These are phyloP conservation scores for Podospora fimiseda DNA, from an alignment of 495 filamentous ascomycete genomes.

Conservation along the genomic window DNA sequence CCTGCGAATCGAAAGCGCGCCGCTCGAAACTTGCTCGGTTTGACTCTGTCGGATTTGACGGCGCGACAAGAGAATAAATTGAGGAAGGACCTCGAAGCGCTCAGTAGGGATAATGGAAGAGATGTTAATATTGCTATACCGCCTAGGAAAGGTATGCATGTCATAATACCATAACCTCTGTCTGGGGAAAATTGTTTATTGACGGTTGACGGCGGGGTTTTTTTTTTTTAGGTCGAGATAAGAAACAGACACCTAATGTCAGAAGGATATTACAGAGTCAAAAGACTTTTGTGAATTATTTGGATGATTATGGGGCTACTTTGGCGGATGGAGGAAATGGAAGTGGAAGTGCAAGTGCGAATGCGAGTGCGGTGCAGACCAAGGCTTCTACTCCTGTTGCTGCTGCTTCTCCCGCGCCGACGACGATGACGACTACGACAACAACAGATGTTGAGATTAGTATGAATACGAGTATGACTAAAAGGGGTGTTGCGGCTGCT, in stretches of 20 bases:
- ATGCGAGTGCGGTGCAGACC: constrained; percentile 9
- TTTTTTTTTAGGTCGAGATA: too few relatives aligned
- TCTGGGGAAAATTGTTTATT: too few relatives aligned
- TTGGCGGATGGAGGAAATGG: too few relatives aligned
- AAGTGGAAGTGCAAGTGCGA: too few relatives aligned
- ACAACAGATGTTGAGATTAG: neutral
- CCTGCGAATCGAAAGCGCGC: constrained; percentile 55
- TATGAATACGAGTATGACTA: constrained; percentile 10
- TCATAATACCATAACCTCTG: too few relatives aligned
- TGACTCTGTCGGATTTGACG: constrained; percentile 56
- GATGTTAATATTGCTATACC: constrained; percentile 67
- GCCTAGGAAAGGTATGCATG: constrained; percentile 21
- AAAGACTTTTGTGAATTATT: constrained; percentile 86
- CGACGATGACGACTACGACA: constrained; percentile 19
- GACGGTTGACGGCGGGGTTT: too few relatives aligned
- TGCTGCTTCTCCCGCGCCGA: constrained; percentile 10
- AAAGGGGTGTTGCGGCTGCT: constrained; percentile 20
- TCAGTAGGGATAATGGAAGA: constrained; percentile 72
- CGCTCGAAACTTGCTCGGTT: constrained; percentile 49
- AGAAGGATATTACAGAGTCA: constrained; percentile 84
- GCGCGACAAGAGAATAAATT: constrained; percentile 68
- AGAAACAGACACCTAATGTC: constrained; percentile 71
- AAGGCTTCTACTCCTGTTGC: constrained; percentile 17
- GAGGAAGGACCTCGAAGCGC: constrained; percentile 65
- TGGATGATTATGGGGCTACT: constrained; percentile 80